Conservation (phyloP, 371 early-diverging fungal genomes). For the Mortierella sp. region DNA sequence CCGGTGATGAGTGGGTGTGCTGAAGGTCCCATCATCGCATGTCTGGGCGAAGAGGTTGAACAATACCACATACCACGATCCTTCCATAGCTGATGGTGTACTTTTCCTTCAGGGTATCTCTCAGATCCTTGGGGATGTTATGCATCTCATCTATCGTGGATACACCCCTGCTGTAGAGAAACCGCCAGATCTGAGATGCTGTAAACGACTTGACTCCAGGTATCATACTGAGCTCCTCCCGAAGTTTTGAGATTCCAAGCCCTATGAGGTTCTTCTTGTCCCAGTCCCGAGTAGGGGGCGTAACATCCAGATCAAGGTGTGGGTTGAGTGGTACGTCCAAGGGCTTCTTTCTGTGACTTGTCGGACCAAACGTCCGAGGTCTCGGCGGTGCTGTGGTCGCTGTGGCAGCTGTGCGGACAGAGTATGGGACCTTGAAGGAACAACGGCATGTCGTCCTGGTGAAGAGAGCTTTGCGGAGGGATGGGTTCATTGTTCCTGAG, state of each 20-base stretch:
- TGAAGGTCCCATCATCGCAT: no score
- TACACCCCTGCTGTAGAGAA: slow-evolving; percentile 70
- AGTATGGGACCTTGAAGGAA: not conserved
- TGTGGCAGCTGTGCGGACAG: slow-evolving; percentile 7
- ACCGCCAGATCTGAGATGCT: slow-evolving; percentile 71
- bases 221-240: slow-evolving; percentile 51
- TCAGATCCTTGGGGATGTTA: slow-evolving; percentile 65
- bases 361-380: slow-evolving; percentile 41
- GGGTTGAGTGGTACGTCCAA: slow-evolving; percentile 3
- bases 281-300: slow-evolving; percentile 33
- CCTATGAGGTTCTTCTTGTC: slow-evolving; percentile 64
- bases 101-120: slow-evolving; percentile 57
- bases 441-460: slow-evolving; percentile 7
- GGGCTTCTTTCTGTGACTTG: slow-evolving; percentile 40
- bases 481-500: no score
- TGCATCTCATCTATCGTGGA: slow-evolving; percentile 72
- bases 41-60: no score
- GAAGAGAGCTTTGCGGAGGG: not conserved
- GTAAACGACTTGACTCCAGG: slow-evolving; percentile 60
- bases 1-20: no score
- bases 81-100: slow-evolving; percentile 72
- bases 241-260: slow-evolving; percentile 54
- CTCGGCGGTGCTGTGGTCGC: slow-evolving; percentile 7
- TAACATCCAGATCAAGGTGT: not conserved
- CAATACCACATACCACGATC: no score